Evolutionary conservation across 306 rosid species (phyloP).

Genomic region (Gillenia trifoliata): DNA sequence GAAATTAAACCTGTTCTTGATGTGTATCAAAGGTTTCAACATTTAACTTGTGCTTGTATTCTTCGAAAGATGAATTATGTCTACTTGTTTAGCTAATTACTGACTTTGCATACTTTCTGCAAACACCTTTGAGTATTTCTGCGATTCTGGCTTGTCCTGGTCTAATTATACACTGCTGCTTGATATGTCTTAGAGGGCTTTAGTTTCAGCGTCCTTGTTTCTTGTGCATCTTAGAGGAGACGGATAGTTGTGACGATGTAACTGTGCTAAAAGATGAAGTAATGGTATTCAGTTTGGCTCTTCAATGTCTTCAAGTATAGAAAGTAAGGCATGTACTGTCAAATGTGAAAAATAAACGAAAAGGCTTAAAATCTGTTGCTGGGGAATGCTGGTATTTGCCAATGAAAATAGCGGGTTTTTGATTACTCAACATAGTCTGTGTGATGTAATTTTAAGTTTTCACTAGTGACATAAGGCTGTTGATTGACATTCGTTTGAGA

Average conservation of each 20-base stretch:
- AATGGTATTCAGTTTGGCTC: neutral
- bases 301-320: neutral
- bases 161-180: neutral
- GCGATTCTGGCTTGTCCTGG: neutral
- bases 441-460: neutral
- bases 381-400: conserved; percentile 7
- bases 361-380: neutral
- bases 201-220: neutral
- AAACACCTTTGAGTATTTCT: neutral
- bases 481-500: neutral
- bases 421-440: neutral
- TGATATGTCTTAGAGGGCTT: neutral
- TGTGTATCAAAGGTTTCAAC: neutral
- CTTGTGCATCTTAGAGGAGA: neutral
- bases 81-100: neutral
- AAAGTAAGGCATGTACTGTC: no score
- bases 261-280: neutral
- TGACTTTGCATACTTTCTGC: neutral
- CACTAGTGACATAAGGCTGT: neutral
- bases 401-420: neutral
- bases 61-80: neutral
- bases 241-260: neutral
- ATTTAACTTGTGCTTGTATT: neutral
- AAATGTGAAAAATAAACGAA: neutral
- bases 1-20: neutral